These are phyloP conservation scores for Microsporum canis DNA, from an alignment of 2,329 filamentous ascomycete genomes.

Conservation along the genomic window DNA sequence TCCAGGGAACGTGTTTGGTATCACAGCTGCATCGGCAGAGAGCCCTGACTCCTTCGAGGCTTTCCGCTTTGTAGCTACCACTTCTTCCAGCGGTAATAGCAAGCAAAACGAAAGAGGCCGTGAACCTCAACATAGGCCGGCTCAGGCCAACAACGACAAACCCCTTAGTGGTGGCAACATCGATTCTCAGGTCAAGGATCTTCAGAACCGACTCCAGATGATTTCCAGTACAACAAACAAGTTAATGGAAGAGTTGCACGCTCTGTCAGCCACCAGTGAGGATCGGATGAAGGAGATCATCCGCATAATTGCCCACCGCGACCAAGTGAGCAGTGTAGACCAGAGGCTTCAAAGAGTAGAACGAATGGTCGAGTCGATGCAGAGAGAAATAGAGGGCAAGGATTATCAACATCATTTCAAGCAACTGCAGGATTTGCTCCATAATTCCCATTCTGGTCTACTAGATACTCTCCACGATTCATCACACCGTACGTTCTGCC, in stretches of 20 bases:
- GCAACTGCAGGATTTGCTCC: slow-evolving; percentile 43
- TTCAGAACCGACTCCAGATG: slow-evolving; percentile 66
- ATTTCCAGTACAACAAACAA: slow-evolving; percentile 50
- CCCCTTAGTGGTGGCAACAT: slow-evolving; percentile 16
- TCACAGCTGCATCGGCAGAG: slow-evolving; percentile 80
- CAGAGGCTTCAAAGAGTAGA: slow-evolving; percentile 45
- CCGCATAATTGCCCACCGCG: slow-evolving; percentile 26
- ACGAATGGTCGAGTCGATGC: slow-evolving; percentile 38
- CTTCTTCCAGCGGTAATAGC: slow-evolving; percentile 25
- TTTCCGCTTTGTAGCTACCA: slow-evolving; percentile 67
- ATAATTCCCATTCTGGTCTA: slow-evolving; percentile 43
- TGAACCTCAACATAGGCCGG: slow-evolving; percentile 21
- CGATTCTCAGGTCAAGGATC: slow-evolving; percentile 59
- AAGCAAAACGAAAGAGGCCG: slow-evolving; percentile 6
- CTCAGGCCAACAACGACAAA: slow-evolving; percentile 23
- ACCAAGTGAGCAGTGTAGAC: slow-evolving; percentile 33
- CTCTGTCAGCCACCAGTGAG: slow-evolving; percentile 43
- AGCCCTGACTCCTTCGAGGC: slow-evolving; percentile 90
- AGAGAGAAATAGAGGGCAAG: slow-evolving; percentile 45
- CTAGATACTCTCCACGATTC: slow-evolving; percentile 43
- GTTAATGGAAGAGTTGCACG: slow-evolving; percentile 43
- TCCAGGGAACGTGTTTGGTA: slow-evolving; percentile 68
- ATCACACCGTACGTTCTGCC: slow-evolving; percentile 36
- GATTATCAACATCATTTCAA: slow-evolving; percentile 47
- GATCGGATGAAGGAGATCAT: slow-evolving; percentile 42